Percentiles rank a stretch among this genome's conserved stretches.
phyloP scores from a whole-genome alignment of 2,329 filamentous ascomycete species.

The Fusarium sp. region DNA sequence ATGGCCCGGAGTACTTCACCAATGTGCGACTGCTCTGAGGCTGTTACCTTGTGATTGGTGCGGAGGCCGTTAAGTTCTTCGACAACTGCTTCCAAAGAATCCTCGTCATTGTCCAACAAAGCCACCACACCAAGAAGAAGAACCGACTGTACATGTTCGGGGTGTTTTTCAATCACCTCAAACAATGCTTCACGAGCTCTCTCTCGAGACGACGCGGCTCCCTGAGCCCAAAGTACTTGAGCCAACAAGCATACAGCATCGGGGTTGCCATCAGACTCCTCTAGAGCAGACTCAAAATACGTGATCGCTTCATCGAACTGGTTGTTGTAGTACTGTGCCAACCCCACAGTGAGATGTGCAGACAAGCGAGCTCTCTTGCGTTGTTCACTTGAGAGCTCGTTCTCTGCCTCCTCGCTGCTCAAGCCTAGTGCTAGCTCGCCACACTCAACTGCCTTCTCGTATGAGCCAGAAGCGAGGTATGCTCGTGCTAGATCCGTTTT shows the following conservation, averaged over 20 bases:
- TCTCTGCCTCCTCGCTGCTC: constrained; percentile 75
- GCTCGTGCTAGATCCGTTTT: constrained; percentile 89
- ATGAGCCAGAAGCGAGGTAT: constrained; percentile 75
- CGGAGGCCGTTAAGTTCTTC: constrained; percentile 80
- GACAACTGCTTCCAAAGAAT: constrained; percentile 81
- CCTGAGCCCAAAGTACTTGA: constrained; percentile 93
- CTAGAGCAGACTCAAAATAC: constrained; percentile 82
- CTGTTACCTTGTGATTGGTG: constrained; percentile 70
- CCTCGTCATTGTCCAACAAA: constrained; percentile 79
- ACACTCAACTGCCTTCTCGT: constrained; percentile 77
- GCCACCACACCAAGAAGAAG: constrained; percentile 86
- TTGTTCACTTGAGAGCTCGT: constrained; percentile 71
- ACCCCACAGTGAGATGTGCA: constrained; percentile 83
- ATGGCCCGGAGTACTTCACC: constrained; percentile 81
- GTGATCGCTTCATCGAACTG: constrained; percentile 75
- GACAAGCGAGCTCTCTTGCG: constrained; percentile 80
- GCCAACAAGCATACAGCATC: constrained; percentile 89
- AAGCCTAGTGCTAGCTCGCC: constrained; percentile 84
- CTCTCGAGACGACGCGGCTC: constrained; percentile 75
- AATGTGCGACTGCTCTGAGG: constrained; percentile 73
- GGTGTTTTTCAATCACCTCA: constrained; percentile 76
- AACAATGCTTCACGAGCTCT: constrained; percentile 84
- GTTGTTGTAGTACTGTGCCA: constrained; percentile 79
- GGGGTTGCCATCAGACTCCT: constrained; percentile 78
- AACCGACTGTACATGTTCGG: constrained; percentile 81